Conservation (phyloP, 768 basidiomycete species). For the Termitomyces sp. region DNA sequence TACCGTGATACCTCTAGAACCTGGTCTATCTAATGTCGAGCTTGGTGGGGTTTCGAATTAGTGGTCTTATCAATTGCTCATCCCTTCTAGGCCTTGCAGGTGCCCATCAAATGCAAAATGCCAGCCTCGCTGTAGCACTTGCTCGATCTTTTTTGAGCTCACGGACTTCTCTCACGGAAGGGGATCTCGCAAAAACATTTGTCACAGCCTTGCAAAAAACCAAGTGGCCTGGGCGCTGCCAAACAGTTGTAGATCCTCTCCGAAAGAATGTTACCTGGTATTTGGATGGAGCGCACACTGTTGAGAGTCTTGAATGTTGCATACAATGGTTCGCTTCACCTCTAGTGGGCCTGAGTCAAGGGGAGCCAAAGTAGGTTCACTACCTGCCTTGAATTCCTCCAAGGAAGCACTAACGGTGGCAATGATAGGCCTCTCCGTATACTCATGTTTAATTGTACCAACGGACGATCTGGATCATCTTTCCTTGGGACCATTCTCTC, state of each 20-base stretch:
- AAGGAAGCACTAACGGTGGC: conserved; percentile 1
- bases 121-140: conserved; percentile 77
- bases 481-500: conserved; percentile 65
- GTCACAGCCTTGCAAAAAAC: conserved; percentile 62
- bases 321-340: conserved; percentile 83
- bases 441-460: conserved; percentile 94
- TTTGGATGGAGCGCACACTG: conserved; percentile 94
- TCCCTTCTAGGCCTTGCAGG: conserved; percentile 70
- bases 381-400: not conserved
- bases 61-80: not conserved
- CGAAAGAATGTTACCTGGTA: conserved; percentile 68
- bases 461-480: conserved; percentile 73
- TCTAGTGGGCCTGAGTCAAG: conserved; percentile 41
- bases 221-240: conserved; percentile 95
- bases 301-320: conserved; percentile 85
- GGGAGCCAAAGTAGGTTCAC: conserved; percentile 16
- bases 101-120: conserved; percentile 83
- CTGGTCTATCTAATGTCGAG: conserved; percentile 48
- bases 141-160: conserved; percentile 58
- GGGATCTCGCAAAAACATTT: conserved; percentile 48
- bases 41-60: conserved; percentile 49
- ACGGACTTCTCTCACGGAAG: conserved; percentile 22
- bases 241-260: conserved; percentile 66
- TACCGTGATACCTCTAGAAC: conserved; percentile 38
- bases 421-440: conserved; percentile 40